Evolutionary conservation across 2,329 filamentous ascomycete species (phyloP), one percentile per base, ranked within the genome.

Genomic region (Ophiosphaerella narmari): DNA sequence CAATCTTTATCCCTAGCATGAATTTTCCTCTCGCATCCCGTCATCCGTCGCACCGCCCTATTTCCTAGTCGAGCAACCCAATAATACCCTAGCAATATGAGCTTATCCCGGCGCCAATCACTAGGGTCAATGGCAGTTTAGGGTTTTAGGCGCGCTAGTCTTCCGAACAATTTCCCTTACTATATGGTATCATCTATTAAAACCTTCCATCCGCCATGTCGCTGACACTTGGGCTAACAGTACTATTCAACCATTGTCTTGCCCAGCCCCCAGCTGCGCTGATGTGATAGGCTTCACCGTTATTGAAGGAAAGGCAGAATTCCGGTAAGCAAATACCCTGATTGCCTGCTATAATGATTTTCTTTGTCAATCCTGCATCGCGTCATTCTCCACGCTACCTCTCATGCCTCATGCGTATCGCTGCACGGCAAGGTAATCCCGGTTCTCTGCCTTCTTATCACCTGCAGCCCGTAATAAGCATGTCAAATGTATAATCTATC

Each of bases 101-200:
- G 55, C 60, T 57, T 64, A 65, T 66, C 60, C 64, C 59, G 59
- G 68, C 63, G 57, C 67, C 66, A 67, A 67, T 67, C 57, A 66
- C 50, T 57, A 39, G 48, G 59, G 57, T 59, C 43, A 31, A 59
- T 42, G 59, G 57, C 65, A 65, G 66, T 66, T 70, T 66, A 68
- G 36, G 24, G 64, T 69, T 69, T 67, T 67, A 60, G 46, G 43
- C 53, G 62, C 65, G 58, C 68, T 71, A 72, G 65, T 62, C 60
- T 59, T 47, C 57, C 59, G 62, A 61, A 68, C 59, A 62, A 63
- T 72, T 55, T 66, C 24, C 66, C 63, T 68, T 62, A 66, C 66
- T 73, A 71, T 69, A 71, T 36, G 34, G 34, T 11, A 67, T 69
- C 63, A 71, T 72, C 63, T 72, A 70, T 72, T 71, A 50, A 55